phyloP scores from a whole-genome alignment of 2,329 filamentous ascomycete genomes.

The Penicillium sp. region DNA sequence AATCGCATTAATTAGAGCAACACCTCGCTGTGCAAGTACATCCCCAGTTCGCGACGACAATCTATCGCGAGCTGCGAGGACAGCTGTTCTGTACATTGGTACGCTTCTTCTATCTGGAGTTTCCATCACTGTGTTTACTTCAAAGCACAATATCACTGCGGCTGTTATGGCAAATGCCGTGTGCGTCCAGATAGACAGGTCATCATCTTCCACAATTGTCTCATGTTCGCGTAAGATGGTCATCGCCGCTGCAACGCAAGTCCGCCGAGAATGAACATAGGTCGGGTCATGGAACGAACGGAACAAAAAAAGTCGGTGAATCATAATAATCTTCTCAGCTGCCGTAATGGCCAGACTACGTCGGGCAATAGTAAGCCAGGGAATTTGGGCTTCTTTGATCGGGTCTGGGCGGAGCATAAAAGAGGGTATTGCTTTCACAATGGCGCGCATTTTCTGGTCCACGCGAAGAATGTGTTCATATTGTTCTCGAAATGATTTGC shows the following conservation, averaged over 20 bases:
- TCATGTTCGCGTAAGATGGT: conserved; percentile 37
- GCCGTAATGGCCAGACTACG: conserved; percentile 40
- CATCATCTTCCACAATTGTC: conserved; percentile 23
- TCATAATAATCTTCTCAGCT: conserved; percentile 46
- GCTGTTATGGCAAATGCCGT: conserved; percentile 30
- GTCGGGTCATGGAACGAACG: conserved; percentile 33
- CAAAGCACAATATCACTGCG: conserved; percentile 27
- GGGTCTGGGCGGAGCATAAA: conserved; percentile 30
- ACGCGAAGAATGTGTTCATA: conserved; percentile 39
- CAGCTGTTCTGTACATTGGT: conserved; percentile 21
- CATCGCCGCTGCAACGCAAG: conserved; percentile 41
- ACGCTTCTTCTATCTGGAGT: conserved; percentile 11
- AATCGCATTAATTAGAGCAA: conserved; percentile 27
- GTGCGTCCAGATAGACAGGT: conserved; percentile 29
- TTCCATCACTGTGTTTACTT: conserved; percentile 20
- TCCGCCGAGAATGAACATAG: conserved; percentile 36
- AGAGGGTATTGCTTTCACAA: conserved; percentile 34
- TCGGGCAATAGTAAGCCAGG: conserved; percentile 37
- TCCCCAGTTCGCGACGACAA: conserved; percentile 21
- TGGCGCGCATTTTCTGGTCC: conserved; percentile 34
- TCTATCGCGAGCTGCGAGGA: conserved; percentile 21
- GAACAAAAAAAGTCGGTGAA: conserved; percentile 41
- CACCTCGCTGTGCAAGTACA: conserved; percentile 25
- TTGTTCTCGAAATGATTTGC: conserved; percentile 35
- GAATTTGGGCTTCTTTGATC: conserved; percentile 28